Conservation (phyloP, 2,329 filamentous ascomycete genomes). For the Celoporthe dispersa region DNA sequence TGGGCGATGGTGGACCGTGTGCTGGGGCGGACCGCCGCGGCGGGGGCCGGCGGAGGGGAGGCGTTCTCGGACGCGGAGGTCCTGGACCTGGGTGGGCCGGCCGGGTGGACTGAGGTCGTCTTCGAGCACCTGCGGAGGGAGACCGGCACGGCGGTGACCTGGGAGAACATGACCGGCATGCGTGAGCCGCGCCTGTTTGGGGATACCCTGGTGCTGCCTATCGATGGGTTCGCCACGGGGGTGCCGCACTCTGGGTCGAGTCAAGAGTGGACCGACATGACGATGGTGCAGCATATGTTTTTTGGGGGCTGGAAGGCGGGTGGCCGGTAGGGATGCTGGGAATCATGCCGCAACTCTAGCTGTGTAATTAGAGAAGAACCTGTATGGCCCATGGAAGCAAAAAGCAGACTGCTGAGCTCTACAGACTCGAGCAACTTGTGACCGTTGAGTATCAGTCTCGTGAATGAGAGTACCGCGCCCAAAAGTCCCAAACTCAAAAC, state of each 20-base stretch:
- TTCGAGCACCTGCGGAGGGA: conserved; percentile 25
- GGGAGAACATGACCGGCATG: conserved; percentile 27
- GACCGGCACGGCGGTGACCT: conserved; percentile 19
- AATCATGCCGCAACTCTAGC: too few species aligned
- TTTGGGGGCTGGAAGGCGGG: not conserved
- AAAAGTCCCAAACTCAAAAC: not conserved
- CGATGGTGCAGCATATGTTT: conserved; percentile 4
- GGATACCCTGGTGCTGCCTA: conserved; percentile 33
- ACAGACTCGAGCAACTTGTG: too few species aligned
- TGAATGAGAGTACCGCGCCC: not conserved
- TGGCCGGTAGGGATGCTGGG: not conserved
- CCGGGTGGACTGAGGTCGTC: conserved; percentile 27
- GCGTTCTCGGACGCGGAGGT: conserved; percentile 33
- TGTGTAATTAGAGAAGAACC: not conserved
- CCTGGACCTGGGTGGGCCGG: conserved; percentile 26
- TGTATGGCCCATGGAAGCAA: too few species aligned
- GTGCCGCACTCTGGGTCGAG: conserved; percentile 32
- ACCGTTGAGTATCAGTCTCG: too few species aligned
- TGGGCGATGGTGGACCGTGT: conserved; percentile 37
- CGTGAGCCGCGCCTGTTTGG: conserved; percentile 31
- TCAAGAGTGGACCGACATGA: conserved; percentile 9
- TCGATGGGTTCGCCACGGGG: conserved; percentile 31
- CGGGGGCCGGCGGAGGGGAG: not conserved
- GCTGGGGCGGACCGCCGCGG: conserved; percentile 21
- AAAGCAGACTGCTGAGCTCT: too few species aligned